A percentile compares a stretch with the other conserved stretches of the same genome.
Evolutionary conservation across 208 protist genomes (phyloP).

Genomic region (Leishmania major): DNA sequence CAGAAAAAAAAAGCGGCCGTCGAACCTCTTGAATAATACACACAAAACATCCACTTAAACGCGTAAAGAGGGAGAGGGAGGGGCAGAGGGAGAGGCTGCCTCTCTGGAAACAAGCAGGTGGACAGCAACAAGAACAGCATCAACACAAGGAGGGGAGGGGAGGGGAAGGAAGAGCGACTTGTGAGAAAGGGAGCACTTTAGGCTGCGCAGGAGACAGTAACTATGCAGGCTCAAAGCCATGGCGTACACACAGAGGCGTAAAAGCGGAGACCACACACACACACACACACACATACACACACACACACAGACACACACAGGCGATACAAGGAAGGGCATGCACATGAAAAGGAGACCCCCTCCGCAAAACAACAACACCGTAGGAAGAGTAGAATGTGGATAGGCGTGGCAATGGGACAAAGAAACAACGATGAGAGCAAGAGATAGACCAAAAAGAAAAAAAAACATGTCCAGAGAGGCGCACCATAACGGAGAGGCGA

Average conservation of each 20-base stretch:
- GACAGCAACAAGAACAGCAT: no score
- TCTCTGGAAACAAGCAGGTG: not conserved
- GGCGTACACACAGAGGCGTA: not conserved
- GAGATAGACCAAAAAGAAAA: constrained; percentile 1
- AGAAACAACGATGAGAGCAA: not conserved
- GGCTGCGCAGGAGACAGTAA: not conserved
- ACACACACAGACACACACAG: not conserved
- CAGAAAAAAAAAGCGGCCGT: not conserved
- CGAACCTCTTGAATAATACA: no score
- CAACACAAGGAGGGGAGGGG: no score
- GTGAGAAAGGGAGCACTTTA: not conserved
- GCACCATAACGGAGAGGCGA: not conserved
- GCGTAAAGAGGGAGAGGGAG: not conserved
- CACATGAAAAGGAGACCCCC: no score
- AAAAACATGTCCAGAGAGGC: no score
- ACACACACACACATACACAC: not conserved
- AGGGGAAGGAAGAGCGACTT: not conserved
- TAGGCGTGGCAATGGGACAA: not conserved
- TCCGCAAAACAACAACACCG: no score
- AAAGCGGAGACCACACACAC: not conserved
- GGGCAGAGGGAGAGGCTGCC: not conserved
- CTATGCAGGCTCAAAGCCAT: not conserved
- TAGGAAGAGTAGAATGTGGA: not conserved
- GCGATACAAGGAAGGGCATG: not conserved
- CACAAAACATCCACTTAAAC: not conserved